Conservation (phyloP, 2,329 filamentous ascomycete genomes). For the Fusarium dlaminii region DNA sequence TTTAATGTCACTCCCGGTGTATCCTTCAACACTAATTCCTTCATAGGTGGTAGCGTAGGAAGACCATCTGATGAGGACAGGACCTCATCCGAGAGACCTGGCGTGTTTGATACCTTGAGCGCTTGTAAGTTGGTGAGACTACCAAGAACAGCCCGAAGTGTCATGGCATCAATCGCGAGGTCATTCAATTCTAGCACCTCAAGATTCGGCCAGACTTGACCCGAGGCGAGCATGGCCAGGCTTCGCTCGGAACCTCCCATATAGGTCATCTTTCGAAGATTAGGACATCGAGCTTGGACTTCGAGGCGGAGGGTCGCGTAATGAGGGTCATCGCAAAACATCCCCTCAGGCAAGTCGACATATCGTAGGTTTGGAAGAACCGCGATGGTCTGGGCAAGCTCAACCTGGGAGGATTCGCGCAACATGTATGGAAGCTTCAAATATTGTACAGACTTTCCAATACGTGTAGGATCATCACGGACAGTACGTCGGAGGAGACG, state of each 20-base stretch:
- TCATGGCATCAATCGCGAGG: conserved; percentile 74
- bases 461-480: conserved; percentile 74
- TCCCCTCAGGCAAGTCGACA: conserved; percentile 88
- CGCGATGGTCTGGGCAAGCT: conserved; percentile 85
- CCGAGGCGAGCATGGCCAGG: conserved; percentile 74
- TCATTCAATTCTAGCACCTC: conserved; percentile 77
- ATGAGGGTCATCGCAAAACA: conserved; percentile 81
- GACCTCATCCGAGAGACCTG: conserved; percentile 79
- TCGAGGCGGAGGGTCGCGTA: conserved; percentile 83
- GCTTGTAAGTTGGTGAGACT: conserved; percentile 74
- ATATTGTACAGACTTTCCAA: conserved; percentile 77
- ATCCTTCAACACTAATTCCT: conserved; percentile 77
- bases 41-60: conserved; percentile 77
- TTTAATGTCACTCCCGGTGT: conserved; percentile 75
- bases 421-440: conserved; percentile 96
- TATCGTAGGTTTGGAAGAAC: conserved; percentile 87
- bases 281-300: conserved; percentile 82
- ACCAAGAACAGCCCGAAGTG: conserved; percentile 76
- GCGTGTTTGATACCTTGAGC: conserved; percentile 76
- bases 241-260: conserved; percentile 79
- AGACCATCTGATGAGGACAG: conserved; percentile 73
- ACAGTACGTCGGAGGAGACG: conserved; percentile 83
- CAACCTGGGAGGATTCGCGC: conserved; percentile 83
- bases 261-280: conserved; percentile 91
- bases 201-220: conserved; percentile 73